phyloP scores from a whole-genome alignment of 768 basidiomycete genomes.

The Leccinum obscurum region DNA sequence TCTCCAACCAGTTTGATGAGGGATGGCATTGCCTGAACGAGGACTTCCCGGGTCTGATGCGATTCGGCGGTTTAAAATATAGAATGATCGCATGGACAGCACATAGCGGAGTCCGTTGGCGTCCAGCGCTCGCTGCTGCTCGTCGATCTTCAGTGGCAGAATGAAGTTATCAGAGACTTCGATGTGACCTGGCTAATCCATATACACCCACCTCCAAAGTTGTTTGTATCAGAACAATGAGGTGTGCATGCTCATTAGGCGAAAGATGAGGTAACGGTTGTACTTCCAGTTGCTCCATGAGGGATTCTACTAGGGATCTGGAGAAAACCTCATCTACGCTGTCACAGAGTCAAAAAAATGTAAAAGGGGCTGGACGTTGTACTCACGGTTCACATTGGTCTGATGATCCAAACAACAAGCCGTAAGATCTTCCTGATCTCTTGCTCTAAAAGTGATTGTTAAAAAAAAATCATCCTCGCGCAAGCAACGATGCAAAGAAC shows the following conservation, averaged over 20 bases:
- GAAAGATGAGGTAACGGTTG: conserved; percentile 69
- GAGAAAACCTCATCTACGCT: conserved; percentile 60
- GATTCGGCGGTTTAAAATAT: conserved; percentile 72
- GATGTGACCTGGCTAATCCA: neutral
- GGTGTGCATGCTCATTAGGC: conserved; percentile 77
- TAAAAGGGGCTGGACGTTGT: neutral
- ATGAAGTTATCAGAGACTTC: conserved; percentile 2
- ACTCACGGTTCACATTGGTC: conserved; percentile 48
- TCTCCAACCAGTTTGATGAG: conserved; percentile 55
- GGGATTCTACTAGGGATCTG: conserved; percentile 53
- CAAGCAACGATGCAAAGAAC: neutral
- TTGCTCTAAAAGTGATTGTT: conserved; percentile 11
- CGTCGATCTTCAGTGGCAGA: conserved; percentile 64
- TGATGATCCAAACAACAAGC: conserved; percentile 52
- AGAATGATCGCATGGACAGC: conserved; percentile 89
- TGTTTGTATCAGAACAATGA: conserved; percentile 83
- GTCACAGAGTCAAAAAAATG: conserved; percentile 5
- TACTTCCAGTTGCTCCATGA: conserved; percentile 66
- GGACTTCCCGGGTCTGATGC: conserved; percentile 51
- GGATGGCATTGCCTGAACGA: conserved; percentile 40
- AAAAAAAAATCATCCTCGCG: neutral
- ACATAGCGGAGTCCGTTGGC: conserved; percentile 91
- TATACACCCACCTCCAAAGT: conserved; percentile 68
- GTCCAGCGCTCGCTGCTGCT: conserved; percentile 88
- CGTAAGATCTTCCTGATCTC: conserved; percentile 41